phyloP scores from a whole-genome alignment of 192 early-diverging fungal species.

The Spinellus fusiger region DNA sequence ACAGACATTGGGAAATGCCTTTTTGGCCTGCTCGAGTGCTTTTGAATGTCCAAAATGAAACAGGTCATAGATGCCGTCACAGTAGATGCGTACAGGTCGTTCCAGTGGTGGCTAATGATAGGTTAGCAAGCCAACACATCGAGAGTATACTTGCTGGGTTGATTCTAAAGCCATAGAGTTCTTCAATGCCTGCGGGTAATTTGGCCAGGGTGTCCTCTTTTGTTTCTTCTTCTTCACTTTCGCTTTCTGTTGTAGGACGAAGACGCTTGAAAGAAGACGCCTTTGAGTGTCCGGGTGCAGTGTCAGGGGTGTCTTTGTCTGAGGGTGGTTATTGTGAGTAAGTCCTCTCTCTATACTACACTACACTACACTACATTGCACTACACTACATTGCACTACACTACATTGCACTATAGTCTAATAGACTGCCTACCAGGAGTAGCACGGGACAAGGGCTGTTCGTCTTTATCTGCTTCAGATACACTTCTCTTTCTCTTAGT shows the following conservation, averaged over 20 bases:
- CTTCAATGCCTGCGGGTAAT: conserved; percentile 9
- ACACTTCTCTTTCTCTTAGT: not conserved
- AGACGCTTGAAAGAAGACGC: not conserved
- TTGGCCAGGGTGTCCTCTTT: not conserved
- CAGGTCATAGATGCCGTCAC: conserved; percentile 78
- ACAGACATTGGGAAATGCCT: conserved; percentile 66
- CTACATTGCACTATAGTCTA: not conserved
- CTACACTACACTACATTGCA: no score
- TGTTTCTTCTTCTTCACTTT: conserved; percentile 10
- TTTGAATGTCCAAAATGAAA: conserved; percentile 76
- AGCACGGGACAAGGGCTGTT: conserved; percentile 10
- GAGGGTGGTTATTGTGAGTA: not conserved
- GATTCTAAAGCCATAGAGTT: conserved; percentile 12
- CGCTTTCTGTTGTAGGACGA: not conserved
- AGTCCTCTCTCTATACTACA: no score
- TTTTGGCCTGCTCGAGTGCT: conserved; percentile 76
- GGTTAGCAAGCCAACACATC: no score
- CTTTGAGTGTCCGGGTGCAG: not conserved
- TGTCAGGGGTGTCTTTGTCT: conserved; percentile 14
- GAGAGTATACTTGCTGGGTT: conserved; percentile 16
- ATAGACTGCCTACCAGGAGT: conserved; percentile 3
- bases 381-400: not conserved
- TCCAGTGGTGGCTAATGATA: conserved; percentile 54
- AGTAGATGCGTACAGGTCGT: conserved; percentile 67
- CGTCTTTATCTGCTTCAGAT: not conserved